phyloP scores from a whole-genome alignment of 805 yeast species.

The Citeromyces matritensis region DNA sequence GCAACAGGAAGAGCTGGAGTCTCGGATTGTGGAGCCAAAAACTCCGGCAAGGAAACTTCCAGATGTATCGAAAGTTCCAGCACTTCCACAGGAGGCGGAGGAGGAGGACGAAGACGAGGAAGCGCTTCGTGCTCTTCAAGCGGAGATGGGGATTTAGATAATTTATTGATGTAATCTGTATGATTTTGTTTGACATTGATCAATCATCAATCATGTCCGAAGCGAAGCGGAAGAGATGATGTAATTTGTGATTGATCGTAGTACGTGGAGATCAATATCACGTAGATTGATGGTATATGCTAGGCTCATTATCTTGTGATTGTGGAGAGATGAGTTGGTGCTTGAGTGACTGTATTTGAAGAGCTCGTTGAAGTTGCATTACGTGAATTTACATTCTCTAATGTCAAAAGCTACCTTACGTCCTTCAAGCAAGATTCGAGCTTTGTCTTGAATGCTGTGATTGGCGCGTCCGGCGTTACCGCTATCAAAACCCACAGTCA shows the following conservation, averaged over 20 bases:
- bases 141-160: slow-evolving; percentile 68
- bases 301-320: no score
- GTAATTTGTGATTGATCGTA: no score
- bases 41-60: slow-evolving; percentile 23
- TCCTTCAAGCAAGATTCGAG: no score
- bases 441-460: no score
- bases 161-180: not conserved
- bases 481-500: no score
- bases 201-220: no score
- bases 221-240: no score
- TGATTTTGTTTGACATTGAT: not conserved
- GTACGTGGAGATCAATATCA: no score
- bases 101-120: slow-evolving; percentile 73
- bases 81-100: slow-evolving; percentile 23
- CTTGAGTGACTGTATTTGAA: not conserved
- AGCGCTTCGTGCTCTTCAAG: slow-evolving; percentile 68
- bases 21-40: slow-evolving; percentile 32
- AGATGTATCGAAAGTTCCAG: slow-evolving; percentile 27
- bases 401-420: no score
- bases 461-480: no score
- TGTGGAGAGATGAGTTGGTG: not conserved
- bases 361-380: not conserved
- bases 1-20: slow-evolving; percentile 68
- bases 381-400: no score
- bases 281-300: no score